Evolutionary conservation across 2,329 filamentous ascomycete genomes (phyloP), one percentile per base, ranked within the genome.

Genomic region (Sporothrix euskadiensis): DNA sequence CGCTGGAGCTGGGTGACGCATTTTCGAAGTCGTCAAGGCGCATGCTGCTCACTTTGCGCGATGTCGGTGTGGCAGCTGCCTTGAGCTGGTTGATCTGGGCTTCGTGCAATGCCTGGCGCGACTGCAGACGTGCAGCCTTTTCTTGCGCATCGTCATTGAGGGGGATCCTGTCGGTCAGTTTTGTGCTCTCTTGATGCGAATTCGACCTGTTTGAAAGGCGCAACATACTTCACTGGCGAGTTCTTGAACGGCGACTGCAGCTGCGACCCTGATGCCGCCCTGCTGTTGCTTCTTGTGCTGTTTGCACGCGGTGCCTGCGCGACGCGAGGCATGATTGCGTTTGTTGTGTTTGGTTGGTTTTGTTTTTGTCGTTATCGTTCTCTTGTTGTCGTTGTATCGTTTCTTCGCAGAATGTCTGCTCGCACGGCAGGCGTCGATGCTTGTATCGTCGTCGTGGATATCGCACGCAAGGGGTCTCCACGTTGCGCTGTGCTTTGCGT

Each of bases 81-180:
- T 94, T 94, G 78, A 98, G 91, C 80, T 97, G 91, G 83, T 96
- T 96, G 86, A 97, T 93, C 81, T 98, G 94, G 78, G 91, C 91
- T 81, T 97, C 93, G 81, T 98, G 92, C 41, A 93, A 89, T 47
- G 93, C 94, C 83, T 97, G 93, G 79, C 96, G 91, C 75, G 93
- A 94, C 80, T 96, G 92, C 79, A 95, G 86, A 69, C 96, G 92
- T 78, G 91, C 91, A 68, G 94, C 94, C 82, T 97, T 97, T 84
- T 99, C 96, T 78, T 91, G 90, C 75, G 89, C 91, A 86, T 99
- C 96, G 84, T 99, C 96, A 84, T 98, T 98, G 76, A 99, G 89
- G 49, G 96, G 94, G 74, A 99, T 97, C 81, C 94, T 97, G 78
- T 32, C 54, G 47, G 61, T 70, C 68, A 73, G 71, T 41, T 12